phyloP scores from a whole-genome alignment of 2,329 filamentous ascomycete species.

The Alternaria brassicae region DNA sequence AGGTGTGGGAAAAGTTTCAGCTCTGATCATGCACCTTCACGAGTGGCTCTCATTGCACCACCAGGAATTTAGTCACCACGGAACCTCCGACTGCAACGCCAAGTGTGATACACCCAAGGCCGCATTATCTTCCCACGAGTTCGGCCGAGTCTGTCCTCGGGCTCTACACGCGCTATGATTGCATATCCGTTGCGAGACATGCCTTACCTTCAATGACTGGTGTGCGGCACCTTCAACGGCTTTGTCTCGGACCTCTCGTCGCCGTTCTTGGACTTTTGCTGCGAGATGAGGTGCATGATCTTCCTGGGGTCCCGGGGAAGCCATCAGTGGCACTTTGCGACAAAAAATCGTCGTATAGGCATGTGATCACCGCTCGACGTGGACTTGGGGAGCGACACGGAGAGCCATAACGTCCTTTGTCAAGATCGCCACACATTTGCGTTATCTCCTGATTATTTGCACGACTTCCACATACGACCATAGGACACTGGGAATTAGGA shows the following conservation, averaged over 20 bases:
- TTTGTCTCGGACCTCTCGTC: constrained; percentile 33
- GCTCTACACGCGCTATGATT: constrained; percentile 6
- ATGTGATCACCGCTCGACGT: not conserved
- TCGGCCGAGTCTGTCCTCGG: constrained; percentile 14
- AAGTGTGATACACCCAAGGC: constrained; percentile 15
- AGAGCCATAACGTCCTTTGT: rapidly evolving
- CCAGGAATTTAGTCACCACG: constrained; percentile 10
- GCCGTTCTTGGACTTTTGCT: constrained; percentile 24
- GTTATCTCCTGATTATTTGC: too few species aligned
- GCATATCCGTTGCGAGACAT: constrained; percentile 26
- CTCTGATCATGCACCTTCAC: constrained; percentile 36
- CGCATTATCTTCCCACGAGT: not conserved
- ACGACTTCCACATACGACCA: not conserved
- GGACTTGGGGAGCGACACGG: not conserved
- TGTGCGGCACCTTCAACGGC: constrained; percentile 37
- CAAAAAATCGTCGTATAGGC: not conserved
- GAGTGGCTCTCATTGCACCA: constrained; percentile 39
- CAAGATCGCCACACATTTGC: not conserved
- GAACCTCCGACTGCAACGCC: constrained; percentile 16
- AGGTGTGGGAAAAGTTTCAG: constrained; percentile 37
- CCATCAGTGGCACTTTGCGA: not conserved
- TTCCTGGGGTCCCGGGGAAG: not conserved
- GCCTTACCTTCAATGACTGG: constrained; percentile 30
- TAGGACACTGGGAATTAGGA: not conserved
- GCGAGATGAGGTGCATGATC: constrained; percentile 1